Evolutionary conservation across 805 yeast species (phyloP).

Genomic region (Kuraishia floccosa): DNA sequence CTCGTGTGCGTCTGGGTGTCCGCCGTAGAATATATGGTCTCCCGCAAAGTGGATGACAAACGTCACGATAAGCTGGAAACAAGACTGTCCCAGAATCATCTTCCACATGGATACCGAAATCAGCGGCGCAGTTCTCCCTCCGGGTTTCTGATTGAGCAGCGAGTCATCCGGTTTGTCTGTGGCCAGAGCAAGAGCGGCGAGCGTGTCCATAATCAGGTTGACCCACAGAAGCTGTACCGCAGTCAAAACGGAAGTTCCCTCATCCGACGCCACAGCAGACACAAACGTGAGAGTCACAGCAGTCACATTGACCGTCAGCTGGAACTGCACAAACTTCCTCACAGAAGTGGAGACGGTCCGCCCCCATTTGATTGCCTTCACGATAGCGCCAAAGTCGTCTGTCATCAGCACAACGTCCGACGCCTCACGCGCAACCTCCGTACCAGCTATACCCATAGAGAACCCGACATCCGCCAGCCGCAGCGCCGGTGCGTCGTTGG

Average conservation of each 20-base stretch:
- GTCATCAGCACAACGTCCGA: constrained; percentile 95
- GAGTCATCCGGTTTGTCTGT: constrained; percentile 91
- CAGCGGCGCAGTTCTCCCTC: constrained; percentile 67
- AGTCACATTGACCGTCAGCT: constrained; percentile 89
- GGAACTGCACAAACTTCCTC: constrained; percentile 93
- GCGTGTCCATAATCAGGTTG: constrained; percentile 94
- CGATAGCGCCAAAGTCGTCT: constrained; percentile 91
- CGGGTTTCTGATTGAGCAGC: constrained; percentile 72
- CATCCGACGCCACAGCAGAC: constrained; percentile 77
- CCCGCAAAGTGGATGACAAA: constrained; percentile 80
- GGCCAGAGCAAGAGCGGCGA: constrained; percentile 95
- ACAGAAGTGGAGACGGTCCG: constrained; percentile 92
- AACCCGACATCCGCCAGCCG: constrained; percentile 96
- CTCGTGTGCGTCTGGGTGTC: constrained; percentile 26
- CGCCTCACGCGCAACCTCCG: constrained; percentile 98
- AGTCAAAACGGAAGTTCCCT: constrained; percentile 79
- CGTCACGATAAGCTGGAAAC: constrained; percentile 69
- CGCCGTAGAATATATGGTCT: constrained; percentile 37
- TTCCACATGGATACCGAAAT: constrained; percentile 96
- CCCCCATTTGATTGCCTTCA: constrained; percentile 97
- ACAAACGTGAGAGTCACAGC: constrained; percentile 94
- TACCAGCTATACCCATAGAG: constrained; percentile 97
- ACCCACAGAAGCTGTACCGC: constrained; percentile 98
- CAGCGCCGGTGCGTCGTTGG: constrained; percentile 97
- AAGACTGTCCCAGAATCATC: constrained; percentile 86